These are phyloP conservation scores for Atalantia buxifolia DNA, from an alignment of 345 rosid genomes.

Conservation along the genomic window DNA sequence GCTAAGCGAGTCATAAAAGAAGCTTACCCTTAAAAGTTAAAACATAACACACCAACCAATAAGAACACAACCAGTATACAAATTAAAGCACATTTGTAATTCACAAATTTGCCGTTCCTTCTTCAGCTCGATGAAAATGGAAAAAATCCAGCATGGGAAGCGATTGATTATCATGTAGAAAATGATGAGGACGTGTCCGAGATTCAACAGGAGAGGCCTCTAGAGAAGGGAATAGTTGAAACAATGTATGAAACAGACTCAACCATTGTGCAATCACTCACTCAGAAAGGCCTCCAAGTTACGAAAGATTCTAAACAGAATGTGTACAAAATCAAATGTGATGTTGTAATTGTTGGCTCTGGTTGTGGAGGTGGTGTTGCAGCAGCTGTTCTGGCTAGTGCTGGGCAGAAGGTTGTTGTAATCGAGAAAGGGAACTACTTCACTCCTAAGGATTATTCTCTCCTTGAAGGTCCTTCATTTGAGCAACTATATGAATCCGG, in stretches of 20 bases:
- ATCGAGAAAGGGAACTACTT: slow-evolving; percentile 85
- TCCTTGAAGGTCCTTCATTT: slow-evolving; percentile 59
- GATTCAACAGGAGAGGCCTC: slow-evolving; percentile 48
- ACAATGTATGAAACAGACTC: slow-evolving; percentile 43
- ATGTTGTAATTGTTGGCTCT: slow-evolving; percentile 72
- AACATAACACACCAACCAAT: no score
- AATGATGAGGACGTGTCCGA: slow-evolving; percentile 10
- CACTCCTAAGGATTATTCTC: slow-evolving; percentile 45
- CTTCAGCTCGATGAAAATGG: slow-evolving; percentile 59
- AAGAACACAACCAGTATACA: no score
- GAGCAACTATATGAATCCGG: slow-evolving; percentile 63
- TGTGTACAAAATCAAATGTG: slow-evolving; percentile 58
- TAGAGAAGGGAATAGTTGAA: slow-evolving; percentile 69
- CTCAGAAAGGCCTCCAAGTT: slow-evolving; percentile 54
- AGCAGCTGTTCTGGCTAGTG: slow-evolving; percentile 67
- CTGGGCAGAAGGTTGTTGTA: slow-evolving; percentile 70
- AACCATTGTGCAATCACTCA: slow-evolving; percentile 43
- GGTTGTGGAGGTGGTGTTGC: slow-evolving; percentile 98
- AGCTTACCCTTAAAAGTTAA: no score
- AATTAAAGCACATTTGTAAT: neutral
- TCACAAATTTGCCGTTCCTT: neutral
- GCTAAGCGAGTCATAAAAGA: no score
- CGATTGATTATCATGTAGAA: slow-evolving; percentile 49
- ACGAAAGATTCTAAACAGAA: slow-evolving; percentile 23
- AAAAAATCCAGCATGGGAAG: slow-evolving; percentile 73